Evolutionary conservation across 1,284 basidiomycete species (phyloP), one percentile per base, ranked within the genome.

Genomic region (Tilletia caries): DNA sequence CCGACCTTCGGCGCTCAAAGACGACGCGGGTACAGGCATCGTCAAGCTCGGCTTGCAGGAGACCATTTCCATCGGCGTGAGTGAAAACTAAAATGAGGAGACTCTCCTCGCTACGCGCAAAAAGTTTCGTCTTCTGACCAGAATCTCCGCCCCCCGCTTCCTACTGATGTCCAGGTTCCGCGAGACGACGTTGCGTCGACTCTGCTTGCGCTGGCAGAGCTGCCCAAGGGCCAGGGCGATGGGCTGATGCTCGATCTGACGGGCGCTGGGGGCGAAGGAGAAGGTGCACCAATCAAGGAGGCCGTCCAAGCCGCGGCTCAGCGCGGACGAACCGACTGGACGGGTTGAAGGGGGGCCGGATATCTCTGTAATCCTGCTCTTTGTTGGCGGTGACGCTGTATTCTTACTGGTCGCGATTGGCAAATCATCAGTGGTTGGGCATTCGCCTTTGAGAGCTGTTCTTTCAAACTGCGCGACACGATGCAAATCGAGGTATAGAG

Each of bases 221-320:
- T 87, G 44, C 86, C 88, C 12, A 87, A 87, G 68, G 88, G 89
- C 0, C 69, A 76, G 54, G 77, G 67, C 10, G 86, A 86, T 13
- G 89, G 89, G 0, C 84, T 90, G 20, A 88, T 86, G 8, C 86
- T 91, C 68, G 89, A 91, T 78, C 75, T 91, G 23, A 86, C 89
- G 64, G 87, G 88, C 37, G 90, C 89, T 0, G 85, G 88, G 0
- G 85, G 84, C 0, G 84, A 32, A 18, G 20, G 86, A 0, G 85
- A 91, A 65, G 83, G 86, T 66, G 83, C 86, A 54, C 87, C 85
- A 0, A 77, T 89, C 65, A 85, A 88, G 70, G 82, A 82, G 2
- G 85, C 86, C 44, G 86, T 88, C 70, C 84, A 32, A 25, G 54
- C 54, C 25, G 54, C 54, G n/a, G 54, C 54, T 25, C 54, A 85